Conservation (phyloP, 345 rosid species). For the Brassica juncea region DNA sequence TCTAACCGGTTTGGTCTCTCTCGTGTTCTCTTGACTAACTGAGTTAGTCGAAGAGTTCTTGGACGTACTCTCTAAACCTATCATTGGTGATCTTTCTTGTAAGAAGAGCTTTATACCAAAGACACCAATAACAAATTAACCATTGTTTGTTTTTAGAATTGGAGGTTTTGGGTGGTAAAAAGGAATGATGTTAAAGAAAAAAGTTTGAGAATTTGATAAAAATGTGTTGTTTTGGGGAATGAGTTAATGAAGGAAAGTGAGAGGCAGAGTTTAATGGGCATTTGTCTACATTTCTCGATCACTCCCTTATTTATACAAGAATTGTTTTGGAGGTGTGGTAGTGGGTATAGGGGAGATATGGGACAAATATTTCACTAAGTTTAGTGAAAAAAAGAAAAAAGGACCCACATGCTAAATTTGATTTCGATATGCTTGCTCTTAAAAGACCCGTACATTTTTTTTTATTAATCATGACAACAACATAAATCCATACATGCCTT, state of each 20-base stretch:
- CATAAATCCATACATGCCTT: constrained; percentile 25
- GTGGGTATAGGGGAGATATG: constrained; percentile 25
- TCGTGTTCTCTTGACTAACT: constrained; percentile 7
- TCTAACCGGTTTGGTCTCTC: constrained; percentile 44
- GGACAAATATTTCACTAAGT: constrained; percentile 35
- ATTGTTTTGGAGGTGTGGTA: constrained; percentile 20
- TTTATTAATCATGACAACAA: constrained; percentile 30
- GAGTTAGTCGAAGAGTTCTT: constrained; percentile 18
- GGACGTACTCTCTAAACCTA: constrained; percentile 20
- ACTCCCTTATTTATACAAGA: constrained; percentile 37
- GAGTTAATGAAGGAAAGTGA: constrained; percentile 33
- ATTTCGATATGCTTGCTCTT: constrained; percentile 22
- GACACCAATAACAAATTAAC: constrained; percentile 28
- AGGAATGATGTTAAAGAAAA: not conserved
- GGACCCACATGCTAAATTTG: constrained; percentile 31
- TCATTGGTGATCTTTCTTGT: constrained; percentile 24
- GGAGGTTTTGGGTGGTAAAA: constrained; percentile 2
- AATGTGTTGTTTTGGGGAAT: constrained; percentile 21
- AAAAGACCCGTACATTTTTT: constrained; percentile 32
- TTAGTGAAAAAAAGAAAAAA: constrained; percentile 21
- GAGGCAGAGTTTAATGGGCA: constrained; percentile 31
- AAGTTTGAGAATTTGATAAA: constrained; percentile 5
- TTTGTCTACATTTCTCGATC: constrained; percentile 30
- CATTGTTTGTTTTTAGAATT: not conserved
- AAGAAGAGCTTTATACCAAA: constrained; percentile 3